Conservation (phyloP, 192 early-diverging fungal genomes). For the Coemansia sp. region DNA sequence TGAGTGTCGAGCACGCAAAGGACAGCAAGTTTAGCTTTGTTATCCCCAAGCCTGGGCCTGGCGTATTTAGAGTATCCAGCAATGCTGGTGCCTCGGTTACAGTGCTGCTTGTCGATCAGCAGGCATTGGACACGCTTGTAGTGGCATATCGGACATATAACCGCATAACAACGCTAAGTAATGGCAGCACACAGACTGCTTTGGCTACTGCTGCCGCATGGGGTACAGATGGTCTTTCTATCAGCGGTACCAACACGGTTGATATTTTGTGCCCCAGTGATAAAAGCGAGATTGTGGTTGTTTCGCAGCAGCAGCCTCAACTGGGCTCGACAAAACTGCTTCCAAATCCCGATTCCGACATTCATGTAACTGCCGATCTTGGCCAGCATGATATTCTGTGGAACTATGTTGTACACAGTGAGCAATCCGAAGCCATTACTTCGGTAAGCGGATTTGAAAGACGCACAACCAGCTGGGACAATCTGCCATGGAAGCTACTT, state of each 20-base stretch:
- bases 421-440: neutral
- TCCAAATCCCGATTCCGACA: neutral
- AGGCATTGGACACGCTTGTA: slow-evolving; percentile 35
- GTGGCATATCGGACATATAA: slow-evolving; percentile 22
- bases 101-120: slow-evolving; percentile 25
- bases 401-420: slow-evolving; percentile 4
- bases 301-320: slow-evolving; percentile 23
- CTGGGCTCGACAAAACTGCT: neutral
- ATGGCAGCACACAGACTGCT: neutral
- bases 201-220: slow-evolving; percentile 22
- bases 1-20: slow-evolving; percentile 44
- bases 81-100: slow-evolving; percentile 15
- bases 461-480: slow-evolving; percentile 44
- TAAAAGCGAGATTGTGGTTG: slow-evolving; percentile 5
- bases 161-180: neutral
- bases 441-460: slow-evolving; percentile 28
- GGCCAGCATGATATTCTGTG: slow-evolving; percentile 22
- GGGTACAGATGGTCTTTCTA: slow-evolving; percentile 35
- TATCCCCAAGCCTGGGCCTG: slow-evolving; percentile 33
- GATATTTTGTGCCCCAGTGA: slow-evolving; percentile 6
- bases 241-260: slow-evolving; percentile 5
- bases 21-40: slow-evolving; percentile 49
- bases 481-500: slow-evolving; percentile 52
- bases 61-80: slow-evolving; percentile 14
- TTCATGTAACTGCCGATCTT: neutral